Evolutionary conservation across 768 basidiomycete genomes (phyloP).

Genomic region (Clavaria fumosa): DNA sequence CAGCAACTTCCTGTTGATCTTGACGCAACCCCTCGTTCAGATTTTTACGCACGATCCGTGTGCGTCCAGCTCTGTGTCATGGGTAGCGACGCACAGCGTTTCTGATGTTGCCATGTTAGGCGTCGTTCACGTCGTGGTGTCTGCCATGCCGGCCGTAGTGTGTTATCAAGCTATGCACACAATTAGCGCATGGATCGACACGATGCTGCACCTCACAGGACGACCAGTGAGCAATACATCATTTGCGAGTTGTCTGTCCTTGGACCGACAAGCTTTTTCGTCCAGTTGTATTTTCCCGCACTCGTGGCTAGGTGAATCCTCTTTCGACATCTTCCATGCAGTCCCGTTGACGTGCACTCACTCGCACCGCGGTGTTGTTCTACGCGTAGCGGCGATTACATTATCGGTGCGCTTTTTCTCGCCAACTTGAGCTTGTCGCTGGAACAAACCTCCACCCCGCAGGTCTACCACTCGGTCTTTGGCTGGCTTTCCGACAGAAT

Average conservation of each 20-base stretch:
- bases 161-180: slow-evolving; percentile 3
- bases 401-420: too few relatives aligned
- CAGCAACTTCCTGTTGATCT: slow-evolving; percentile 4
- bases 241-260: background rate
- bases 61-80: background rate
- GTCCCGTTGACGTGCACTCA: too few relatives aligned
- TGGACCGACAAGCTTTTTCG: background rate
- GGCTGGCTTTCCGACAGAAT: slow-evolving; percentile 1
- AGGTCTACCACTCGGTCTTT: slow-evolving; percentile 7
- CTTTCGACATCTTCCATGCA: too few relatives aligned
- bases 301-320: slow-evolving; percentile 4
- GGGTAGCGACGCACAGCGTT: background rate
- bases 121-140: slow-evolving; percentile 2
- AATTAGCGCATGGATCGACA: slow-evolving; percentile 5
- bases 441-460: too few relatives aligned
- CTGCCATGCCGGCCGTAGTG: slow-evolving; percentile 2
- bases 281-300: slow-evolving; percentile 1
- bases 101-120: too few relatives aligned
- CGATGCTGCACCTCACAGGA: slow-evolving; percentile 2
- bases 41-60: slow-evolving; percentile 6
- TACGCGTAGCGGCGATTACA: background rate
- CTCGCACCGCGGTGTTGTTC: too few relatives aligned
- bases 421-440: too few relatives aligned
- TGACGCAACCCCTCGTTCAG: background rate
- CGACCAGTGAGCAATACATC: background rate